Percentiles rank a stretch among this genome's conserved stretches.
Evolutionary conservation across 2,329 filamentous ascomycete species (phyloP).

Genomic region (Berkeleyomyces rouxiae): DNA sequence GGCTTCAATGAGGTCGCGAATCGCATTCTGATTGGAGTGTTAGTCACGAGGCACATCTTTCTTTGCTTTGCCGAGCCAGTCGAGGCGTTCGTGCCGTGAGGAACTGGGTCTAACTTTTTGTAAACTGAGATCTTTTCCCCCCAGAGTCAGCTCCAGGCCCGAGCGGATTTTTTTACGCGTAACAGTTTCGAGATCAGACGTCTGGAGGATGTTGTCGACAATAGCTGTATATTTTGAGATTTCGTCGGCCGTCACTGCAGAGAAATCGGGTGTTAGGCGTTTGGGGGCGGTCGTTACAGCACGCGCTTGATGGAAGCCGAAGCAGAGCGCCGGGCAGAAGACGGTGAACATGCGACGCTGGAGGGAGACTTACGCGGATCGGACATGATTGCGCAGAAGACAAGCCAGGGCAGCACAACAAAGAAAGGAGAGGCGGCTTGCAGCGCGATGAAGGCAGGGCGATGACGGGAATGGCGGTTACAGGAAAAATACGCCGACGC

Average conservation of each 20-base stretch:
- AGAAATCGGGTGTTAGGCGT: background rate
- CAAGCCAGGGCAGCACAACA: background rate
- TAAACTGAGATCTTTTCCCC: slow-evolving; percentile 39
- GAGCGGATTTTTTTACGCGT: slow-evolving; percentile 46
- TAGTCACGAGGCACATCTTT: background rate
- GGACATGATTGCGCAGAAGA: slow-evolving; percentile 7
- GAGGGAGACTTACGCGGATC: slow-evolving; percentile 7
- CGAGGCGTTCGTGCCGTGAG: background rate
- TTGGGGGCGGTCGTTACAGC: background rate
- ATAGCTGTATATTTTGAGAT: slow-evolving; percentile 36
- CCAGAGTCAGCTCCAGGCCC: slow-evolving; percentile 36
- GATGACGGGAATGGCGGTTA: background rate
- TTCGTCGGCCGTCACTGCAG: slow-evolving; percentile 33
- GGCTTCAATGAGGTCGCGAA: slow-evolving; percentile 55
- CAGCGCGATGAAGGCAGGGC: background rate
- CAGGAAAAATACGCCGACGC: too few relatives aligned
- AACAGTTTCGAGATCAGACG: slow-evolving; percentile 43
- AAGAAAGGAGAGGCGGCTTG: background rate
- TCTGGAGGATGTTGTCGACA: slow-evolving; percentile 42
- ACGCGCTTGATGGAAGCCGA: background rate
- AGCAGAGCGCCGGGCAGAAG: background rate
- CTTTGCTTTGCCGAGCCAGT: background rate
- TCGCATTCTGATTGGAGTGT: slow-evolving; percentile 36
- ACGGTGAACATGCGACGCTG: too few relatives aligned
- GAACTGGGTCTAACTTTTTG: slow-evolving; percentile 33